Evolutionary conservation across 768 basidiomycete genomes (phyloP), one percentile per base, ranked within the genome.

Genomic region (Naematelia aurantialba): DNA sequence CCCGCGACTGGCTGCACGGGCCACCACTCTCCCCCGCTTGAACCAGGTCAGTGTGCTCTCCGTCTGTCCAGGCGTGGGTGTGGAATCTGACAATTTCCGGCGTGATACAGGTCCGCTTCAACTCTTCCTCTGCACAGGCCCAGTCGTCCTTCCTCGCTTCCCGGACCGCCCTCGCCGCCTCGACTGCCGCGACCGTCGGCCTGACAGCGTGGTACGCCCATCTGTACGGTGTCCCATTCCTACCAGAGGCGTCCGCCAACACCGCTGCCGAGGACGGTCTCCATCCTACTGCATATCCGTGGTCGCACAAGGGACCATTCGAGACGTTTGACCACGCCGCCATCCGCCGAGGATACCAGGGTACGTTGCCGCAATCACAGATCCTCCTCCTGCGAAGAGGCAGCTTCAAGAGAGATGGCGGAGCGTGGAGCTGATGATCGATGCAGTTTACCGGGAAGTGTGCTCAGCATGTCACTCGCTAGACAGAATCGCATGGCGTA

Each of bases 401-500:
- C n/a, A n/a, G n/a, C n/a, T n/a, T n/a, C n/a, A n/a, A n/a, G n/a
- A n/a, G n/a, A 44, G 39, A 44, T 44, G 11, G 11, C 39, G 39
- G 39, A n/a, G 39, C 39, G n/a, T 44, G n/a, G n/a, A n/a, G 39
- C 42, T 25, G 42, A 45, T 12, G 8, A 24, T 44, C 22, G 54
- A 10, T n/a, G 42, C 21, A 78, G 96, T 99, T 57, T 99, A 99
- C 83, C 90, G 92, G 65, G 94, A 99, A 80, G 96, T 99, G 57
- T 99, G 96, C 76, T 90, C 96, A 14, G 91, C 96, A 11, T 99
- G 96, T 79, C 96, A 99, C 79, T 99, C 96, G 30, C 86, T 99
- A 56, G 91, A 99, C 81, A 91, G 96, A 70, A 93, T 99, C 75
- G 96, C 96, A 59, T 99, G 96, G 96, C 90, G 96, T 76, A 99